Evolutionary conservation across 805 yeast species (phyloP).

Genomic region (Yarrowia sp.): DNA sequence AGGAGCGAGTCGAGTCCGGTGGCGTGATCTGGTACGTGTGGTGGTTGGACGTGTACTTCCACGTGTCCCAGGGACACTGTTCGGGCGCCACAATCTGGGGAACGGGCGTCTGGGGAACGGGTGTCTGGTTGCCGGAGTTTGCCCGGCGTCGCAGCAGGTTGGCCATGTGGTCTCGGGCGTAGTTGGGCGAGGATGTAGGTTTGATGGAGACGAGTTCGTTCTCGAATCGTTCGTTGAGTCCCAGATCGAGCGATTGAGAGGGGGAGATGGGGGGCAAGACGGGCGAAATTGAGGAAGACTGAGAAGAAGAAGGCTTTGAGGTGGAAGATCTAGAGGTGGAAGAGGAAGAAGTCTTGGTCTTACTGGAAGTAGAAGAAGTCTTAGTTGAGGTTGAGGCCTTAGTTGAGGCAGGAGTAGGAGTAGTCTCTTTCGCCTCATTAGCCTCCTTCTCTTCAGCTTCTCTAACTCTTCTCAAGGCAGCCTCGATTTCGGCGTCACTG

Average conservation of each 20-base stretch:
- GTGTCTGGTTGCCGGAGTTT: neutral
- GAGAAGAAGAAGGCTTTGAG: neutral
- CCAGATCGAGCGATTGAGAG: constrained; percentile 13
- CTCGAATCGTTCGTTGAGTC: constrained; percentile 12
- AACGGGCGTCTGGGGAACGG: neutral
- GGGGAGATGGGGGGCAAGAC: constrained; percentile 11
- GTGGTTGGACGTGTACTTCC: constrained; percentile 20
- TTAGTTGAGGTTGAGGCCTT: neutral
- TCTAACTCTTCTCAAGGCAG: constrained; percentile 1
- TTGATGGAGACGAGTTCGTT: constrained; percentile 4
- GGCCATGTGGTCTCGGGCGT: constrained; percentile 26
- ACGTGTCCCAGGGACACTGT: constrained; percentile 25
- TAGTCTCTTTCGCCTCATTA: neutral
- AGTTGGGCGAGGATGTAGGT: constrained; percentile 5
- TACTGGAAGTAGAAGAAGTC: no score
- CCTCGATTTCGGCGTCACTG: constrained; percentile 19
- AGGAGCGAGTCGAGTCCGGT: constrained; percentile 18
- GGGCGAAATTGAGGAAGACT: neutral
- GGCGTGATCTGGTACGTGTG: constrained; percentile 35
- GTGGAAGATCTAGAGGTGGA: neutral
- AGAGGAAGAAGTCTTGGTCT: neutral
- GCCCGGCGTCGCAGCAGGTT: constrained; percentile 18
- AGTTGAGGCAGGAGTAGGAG: neutral
- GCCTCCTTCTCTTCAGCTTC: neutral
- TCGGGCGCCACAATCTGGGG: neutral